Evolutionary conservation across 257 asterid genomes (phyloP), one percentile per base, ranked within the genome.

Genomic region (Craterostigma plantagineum): DNA sequence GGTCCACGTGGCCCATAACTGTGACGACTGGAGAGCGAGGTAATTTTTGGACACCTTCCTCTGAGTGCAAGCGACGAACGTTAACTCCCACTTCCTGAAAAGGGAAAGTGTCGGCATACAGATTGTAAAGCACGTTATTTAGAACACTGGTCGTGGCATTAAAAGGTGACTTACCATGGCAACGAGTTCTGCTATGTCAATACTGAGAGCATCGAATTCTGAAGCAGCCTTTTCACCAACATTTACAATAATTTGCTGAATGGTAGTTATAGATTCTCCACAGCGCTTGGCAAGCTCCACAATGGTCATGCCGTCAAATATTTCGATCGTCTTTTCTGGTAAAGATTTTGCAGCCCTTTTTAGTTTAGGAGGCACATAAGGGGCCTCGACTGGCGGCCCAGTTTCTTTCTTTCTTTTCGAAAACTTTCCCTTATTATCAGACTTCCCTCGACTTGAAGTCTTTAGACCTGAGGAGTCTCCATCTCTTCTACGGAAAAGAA

Each of bases 1-100:
- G 95, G 69, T 87, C 98, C 41, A 87, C 98, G 41, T 87, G 98
- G 13, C 98, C 98, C 98, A 87, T 87, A 46, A 87, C 98, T 10
- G 98, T 79, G 56, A 87, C 91, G 39, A 87, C 93, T 49, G 95
- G 92, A 40, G 86, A 77, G 23, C 95, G 95, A 17, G 86, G 77
- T 30, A 71, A 45, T 39, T 68, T 60, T 54, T 68, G 53, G 43
- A 63, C 46, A 36, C 95, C 95, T 58, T 66, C 79, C 16, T 72
- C 74, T 11, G 83, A 70, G 60, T 74, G 93, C 55, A 64, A 64
- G 59, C 93, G 65, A 51, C 56, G 67, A 33, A 79, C 92, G 55
- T 71, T 76, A 59, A 82, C 79, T 14, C 95, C 98, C 56, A 82
- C 60, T 69, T 79, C 98, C 98, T 87, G 61, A 57, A 65, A 18